Evolutionary conservation across 2,329 filamentous ascomycete species (phyloP).

Genomic region (Myriangium duriaei): DNA sequence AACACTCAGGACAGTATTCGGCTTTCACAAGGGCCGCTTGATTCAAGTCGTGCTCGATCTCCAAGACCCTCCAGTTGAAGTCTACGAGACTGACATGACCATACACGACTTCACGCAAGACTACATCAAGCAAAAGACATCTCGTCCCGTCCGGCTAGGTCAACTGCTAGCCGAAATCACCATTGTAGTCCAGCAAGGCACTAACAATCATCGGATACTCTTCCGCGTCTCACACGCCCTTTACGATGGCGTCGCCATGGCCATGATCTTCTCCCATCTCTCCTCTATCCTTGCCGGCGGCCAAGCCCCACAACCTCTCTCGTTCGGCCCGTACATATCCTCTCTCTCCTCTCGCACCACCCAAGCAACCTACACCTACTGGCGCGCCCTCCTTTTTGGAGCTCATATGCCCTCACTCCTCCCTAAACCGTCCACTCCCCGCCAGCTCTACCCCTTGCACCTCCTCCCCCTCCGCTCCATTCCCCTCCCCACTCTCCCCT

Average conservation of each 20-base stretch:
- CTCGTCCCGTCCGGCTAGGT: background rate
- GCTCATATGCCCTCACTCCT: background rate
- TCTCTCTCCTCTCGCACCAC: background rate
- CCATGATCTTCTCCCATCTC: background rate
- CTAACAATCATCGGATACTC: background rate
- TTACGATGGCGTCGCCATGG: background rate
- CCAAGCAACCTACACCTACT: background rate
- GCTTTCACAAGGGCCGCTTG: conserved; percentile 24
- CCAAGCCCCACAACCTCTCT: background rate
- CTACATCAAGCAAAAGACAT: background rate
- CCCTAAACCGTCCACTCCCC: background rate
- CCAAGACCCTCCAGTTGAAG: background rate
- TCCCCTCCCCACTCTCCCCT: background rate
- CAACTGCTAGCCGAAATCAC: background rate
- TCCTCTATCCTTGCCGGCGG: background rate
- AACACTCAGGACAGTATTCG: conserved; percentile 43
- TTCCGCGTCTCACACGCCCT: background rate
- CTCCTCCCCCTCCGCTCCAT: background rate
- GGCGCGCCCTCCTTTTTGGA: background rate
- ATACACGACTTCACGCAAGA: background rate
- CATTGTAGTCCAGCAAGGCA: background rate
- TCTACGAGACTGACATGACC: background rate
- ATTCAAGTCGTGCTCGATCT: conserved; percentile 26
- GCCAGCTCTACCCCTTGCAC: background rate
- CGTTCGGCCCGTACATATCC: background rate